A percentile compares a stretch with the other conserved stretches of the same genome.
Conservation (phyloP, 345 rosid genomes). For the Adansonia digitata region DNA sequence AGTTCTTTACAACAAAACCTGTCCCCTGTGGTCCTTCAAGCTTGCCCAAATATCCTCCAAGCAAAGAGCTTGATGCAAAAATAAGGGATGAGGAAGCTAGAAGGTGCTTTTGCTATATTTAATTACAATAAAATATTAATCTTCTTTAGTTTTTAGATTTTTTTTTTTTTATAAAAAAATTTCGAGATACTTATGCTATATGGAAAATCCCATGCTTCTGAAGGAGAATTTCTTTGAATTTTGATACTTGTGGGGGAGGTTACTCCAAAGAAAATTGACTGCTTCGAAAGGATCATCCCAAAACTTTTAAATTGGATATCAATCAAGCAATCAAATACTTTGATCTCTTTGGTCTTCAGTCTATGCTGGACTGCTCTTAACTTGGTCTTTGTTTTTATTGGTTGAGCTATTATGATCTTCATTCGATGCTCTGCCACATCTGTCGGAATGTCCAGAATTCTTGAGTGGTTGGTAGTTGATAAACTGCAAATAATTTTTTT, state of each 20-base stretch:
- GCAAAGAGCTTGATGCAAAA: constrained; percentile 98
- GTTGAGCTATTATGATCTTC: neutral
- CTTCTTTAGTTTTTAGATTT: neutral
- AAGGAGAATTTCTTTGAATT: neutral
- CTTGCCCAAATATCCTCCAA: constrained; percentile 94
- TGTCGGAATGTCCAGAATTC: neutral
- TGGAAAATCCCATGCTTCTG: neutral
- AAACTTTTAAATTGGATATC: neutral
- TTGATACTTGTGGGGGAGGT: neutral
- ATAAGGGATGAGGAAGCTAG: constrained; percentile 89
- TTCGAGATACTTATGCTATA: too few species aligned
- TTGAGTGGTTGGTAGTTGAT: neutral
- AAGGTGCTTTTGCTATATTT: constrained; percentile 43
- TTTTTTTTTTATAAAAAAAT: too few species aligned
- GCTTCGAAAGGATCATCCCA: neutral
- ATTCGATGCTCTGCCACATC: neutral
- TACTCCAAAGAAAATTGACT: neutral
- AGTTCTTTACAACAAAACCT: constrained; percentile 81
- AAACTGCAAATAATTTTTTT: constrained; percentile 15
- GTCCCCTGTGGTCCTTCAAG: constrained; percentile 92
- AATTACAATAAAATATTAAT: neutral
- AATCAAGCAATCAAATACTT: neutral
- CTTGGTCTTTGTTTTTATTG: neutral
- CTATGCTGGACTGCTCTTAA: neutral
- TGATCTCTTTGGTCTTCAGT: neutral